Conservation (phyloP, 2,329 filamentous ascomycete genomes). For the Aspergillus sp. region DNA sequence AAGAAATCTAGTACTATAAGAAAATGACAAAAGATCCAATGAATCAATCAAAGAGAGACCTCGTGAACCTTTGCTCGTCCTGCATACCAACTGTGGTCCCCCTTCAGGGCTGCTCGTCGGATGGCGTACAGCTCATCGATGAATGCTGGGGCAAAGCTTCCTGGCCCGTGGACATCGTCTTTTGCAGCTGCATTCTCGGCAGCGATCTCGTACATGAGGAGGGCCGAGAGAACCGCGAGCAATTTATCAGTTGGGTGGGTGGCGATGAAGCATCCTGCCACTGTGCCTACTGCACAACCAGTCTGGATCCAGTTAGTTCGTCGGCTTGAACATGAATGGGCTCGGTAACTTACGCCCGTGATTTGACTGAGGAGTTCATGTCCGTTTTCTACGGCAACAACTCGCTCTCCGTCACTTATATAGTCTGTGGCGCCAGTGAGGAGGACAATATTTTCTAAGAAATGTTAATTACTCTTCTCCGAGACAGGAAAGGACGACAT, state of each 20-base stretch:
- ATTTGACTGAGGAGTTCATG: conserved; percentile 57
- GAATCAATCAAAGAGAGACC: conserved; percentile 17
- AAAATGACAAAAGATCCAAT: conserved; percentile 13
- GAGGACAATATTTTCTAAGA: conserved; percentile 63
- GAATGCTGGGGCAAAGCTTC: conserved; percentile 82
- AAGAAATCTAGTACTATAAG: background rate
- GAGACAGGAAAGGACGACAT: conserved; percentile 13
- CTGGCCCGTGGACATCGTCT: conserved; percentile 71
- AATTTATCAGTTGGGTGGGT: conserved; percentile 64
- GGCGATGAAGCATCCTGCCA: conserved; percentile 73
- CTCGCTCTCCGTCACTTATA: conserved; percentile 70
- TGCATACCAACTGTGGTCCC: conserved; percentile 35
- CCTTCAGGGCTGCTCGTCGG: conserved; percentile 32
- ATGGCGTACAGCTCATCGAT: conserved; percentile 66
- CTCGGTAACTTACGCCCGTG: conserved; percentile 38
- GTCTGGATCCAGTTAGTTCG: conserved; percentile 42
- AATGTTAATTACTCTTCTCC: background rate
- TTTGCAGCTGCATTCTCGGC: conserved; percentile 65
- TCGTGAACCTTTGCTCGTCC: conserved; percentile 39
- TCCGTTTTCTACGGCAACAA: conserved; percentile 72
- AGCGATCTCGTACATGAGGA: conserved; percentile 76
- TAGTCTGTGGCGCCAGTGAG: conserved; percentile 80
- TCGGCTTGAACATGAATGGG: background rate
- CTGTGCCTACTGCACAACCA: conserved; percentile 82
- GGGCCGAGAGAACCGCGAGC: conserved; percentile 68